Base-by-base conservation (phyloP, 495 filamentous ascomycete genomes). In the Mytilinidion resinicola region DNA sequence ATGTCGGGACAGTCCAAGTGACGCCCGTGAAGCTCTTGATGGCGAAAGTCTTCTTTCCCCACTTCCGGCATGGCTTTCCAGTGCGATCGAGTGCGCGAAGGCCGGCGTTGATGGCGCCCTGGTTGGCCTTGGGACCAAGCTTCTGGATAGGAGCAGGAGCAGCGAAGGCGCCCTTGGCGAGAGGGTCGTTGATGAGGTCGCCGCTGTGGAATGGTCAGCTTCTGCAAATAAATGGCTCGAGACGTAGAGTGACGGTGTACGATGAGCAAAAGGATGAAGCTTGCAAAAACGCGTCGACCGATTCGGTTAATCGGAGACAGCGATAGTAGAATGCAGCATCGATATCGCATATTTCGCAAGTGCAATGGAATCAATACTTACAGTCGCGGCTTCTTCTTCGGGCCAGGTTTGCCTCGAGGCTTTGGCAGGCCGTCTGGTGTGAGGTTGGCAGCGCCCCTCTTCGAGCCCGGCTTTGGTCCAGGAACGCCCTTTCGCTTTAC, bases 101-200 rank as follows among this genome's bases (percentile, higher is more conserved):
- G 53, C 89, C 88, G 50, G 95, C 93, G 68, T 98, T 98, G 77
- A 98, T 98, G 55, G 92, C 92, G 56, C 93, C 93, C 66, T 93
- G 89, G 73, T 97, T 98, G 43, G 93, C 92, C 74, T 97, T 98
- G 51, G 93, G 93, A 10, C 92, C 92, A 19, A 97, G 86, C 70
- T 93, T 95, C 67, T 89, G 88, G 42, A 79, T 70, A 39, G 64
- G 58, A 36, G 57, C 62, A 38, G 59, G 53, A n/a, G 59, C 59
- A 15, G 51, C 59, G 42, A 63, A 61, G 20, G 59, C 50, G 36
- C 54, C 56, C 60, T 67, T 44, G 58, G 17, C 35, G 50, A 42
- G 38, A 6, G 65, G 62, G 62, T 68, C 65, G 56, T 65, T 60
- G 57, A 59, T 61, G 35, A 64, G 48, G 43, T 67, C 64, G 47